Evolutionary conservation across 768 basidiomycete species (phyloP).

Genomic region (Hortiboletus campestris): DNA sequence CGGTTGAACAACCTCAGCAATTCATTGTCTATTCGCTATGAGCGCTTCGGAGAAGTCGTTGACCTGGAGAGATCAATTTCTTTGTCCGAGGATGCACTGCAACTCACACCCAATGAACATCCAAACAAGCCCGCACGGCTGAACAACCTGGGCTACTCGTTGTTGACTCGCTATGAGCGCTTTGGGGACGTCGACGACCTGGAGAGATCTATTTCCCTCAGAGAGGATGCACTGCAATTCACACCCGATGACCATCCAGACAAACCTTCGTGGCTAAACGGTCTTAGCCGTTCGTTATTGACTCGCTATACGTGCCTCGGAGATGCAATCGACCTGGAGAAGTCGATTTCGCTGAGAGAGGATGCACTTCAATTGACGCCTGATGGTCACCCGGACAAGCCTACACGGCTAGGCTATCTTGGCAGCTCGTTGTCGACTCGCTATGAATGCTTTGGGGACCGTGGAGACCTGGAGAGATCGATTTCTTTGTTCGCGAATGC

Average conservation of each 20-base stretch:
- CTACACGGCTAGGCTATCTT: background rate
- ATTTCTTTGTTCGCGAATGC: too few relatives aligned
- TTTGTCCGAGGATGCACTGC: too few relatives aligned
- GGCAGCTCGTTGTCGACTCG: background rate
- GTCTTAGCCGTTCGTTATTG: background rate
- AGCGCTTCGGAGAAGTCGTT: too few relatives aligned
- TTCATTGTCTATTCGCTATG: background rate
- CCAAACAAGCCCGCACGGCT: too few relatives aligned
- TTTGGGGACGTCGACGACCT: background rate
- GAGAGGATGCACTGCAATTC: background rate
- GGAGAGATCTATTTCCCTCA: background rate
- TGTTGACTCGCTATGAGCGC: background rate
- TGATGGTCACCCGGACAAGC: background rate
- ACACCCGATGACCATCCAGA: background rate
- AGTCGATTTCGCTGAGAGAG: background rate
- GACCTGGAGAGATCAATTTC: background rate
- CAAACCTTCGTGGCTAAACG: background rate
- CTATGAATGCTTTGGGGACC: too few relatives aligned
- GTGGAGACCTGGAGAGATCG: too few relatives aligned
- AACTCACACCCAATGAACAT: too few relatives aligned
- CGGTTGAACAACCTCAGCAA: too few relatives aligned
- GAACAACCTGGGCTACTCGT: background rate
- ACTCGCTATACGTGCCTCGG: background rate
- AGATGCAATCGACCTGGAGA: background rate
- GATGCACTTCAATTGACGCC: background rate